phyloP scores from a whole-genome alignment of 2,329 filamentous ascomycete species.

The Huntiella abstrusa region DNA sequence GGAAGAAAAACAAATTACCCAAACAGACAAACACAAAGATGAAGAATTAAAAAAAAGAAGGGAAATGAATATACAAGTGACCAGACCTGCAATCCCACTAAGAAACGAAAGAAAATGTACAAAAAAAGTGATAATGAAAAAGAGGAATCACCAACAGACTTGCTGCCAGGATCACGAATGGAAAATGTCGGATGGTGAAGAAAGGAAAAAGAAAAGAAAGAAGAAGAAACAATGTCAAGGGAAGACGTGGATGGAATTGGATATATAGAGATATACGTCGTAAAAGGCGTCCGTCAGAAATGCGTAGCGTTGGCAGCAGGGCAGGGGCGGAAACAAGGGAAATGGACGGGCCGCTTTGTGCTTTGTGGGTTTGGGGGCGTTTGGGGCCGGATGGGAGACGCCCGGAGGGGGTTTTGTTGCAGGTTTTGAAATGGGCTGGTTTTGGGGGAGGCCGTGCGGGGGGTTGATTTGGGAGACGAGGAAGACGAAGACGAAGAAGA shows the following conservation, averaged over 20 bases:
- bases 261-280: no score
- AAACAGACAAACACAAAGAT: constrained; percentile 1
- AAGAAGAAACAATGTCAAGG: constrained; percentile 12
- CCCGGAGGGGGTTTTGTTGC: no score
- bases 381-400: no score
- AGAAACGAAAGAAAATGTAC: constrained; percentile 12
- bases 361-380: no score
- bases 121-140: constrained; percentile 11
- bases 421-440: no score
- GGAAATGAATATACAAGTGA: constrained; percentile 12
- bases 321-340: no score
- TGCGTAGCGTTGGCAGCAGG: no score
- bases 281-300: no score
- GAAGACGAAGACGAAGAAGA: no score
- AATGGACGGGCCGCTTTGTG: no score
- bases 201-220: constrained; percentile 18
- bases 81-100: constrained; percentile 9
- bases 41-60: constrained; percentile 10
- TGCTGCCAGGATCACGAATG: constrained; percentile 18
- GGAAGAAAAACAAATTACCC: neutral
- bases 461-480: no score
- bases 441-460: no score
- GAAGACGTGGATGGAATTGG: neutral
- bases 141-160: constrained; percentile 24
- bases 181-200: constrained; percentile 13